Base-by-base conservation (phyloP, 2,329 filamentous ascomycete species). In the Decorospora gaudefroyi region DNA sequence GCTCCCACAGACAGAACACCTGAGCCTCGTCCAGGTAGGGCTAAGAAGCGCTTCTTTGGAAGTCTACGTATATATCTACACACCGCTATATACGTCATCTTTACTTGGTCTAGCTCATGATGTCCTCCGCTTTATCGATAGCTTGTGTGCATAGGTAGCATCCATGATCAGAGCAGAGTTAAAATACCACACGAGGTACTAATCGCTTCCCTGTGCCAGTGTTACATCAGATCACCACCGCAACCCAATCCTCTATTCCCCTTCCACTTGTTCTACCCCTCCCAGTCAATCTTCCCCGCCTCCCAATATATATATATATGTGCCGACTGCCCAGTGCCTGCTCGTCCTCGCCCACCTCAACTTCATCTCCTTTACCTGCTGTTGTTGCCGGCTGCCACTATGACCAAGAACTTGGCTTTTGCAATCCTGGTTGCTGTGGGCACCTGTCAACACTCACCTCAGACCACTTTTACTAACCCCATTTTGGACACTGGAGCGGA, bases 391-490 rank as follows among this genome's bases (percentile, higher is more conserved):
- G 11, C 9, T 10, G 12, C 19, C 50, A 51, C 6, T 6, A 64
- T 65, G 62, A 36, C 62, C 31, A 55, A 42, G 30, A 21, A 49
- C 30, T 33, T 59, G 18, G n/a, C 62, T 1, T 17, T 29, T 27
- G 52, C 53, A 45, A 51, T 51, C n/a, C 49, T 64, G 23, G 51
- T 50, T 42, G 32, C 51, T 19, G 23, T 57, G 7, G 50, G 43
- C 16, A 23, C 49, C 13, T 55, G 62, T 25, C 61, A 64, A 36
- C 48, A 46, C 30, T 39, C 55, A 27, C 22, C 50, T 21, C 43
- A 49, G 10, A 45, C 62, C 11, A 75, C 72, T n/a, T 77, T 67
- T 56, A 74, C 67, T 1, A 77, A 77, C 45, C 74, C 75, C 1
- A 67, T 77, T 10, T 51, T 76, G 9, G 57, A 69, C 11, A 46